Base-by-base conservation (phyloP, 192 early-diverging fungal species). In the Podila epigama region DNA sequence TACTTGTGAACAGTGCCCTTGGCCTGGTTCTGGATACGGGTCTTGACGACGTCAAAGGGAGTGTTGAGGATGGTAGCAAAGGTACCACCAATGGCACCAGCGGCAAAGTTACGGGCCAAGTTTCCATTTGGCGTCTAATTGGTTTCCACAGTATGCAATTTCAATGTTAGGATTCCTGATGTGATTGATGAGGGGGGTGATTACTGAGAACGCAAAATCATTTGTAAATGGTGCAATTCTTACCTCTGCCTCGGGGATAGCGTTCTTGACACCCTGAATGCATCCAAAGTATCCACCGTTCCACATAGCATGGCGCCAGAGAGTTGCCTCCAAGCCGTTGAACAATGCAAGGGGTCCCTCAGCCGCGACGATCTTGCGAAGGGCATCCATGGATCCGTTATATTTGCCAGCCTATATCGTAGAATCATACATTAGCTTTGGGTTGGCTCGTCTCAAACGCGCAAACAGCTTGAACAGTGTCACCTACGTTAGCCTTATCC, bases 221-320 rank as follows among this genome's bases (percentile, higher is more conserved):
- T 8, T 0, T n/a, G 42, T 61, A 9, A 37, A 31, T 3, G 13
- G 5, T 33, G 12, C 25, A 34, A 51, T 3, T 18, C 12, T 42
- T 73, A 67, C 82, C 44, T 90, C 83, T 1, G 94, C 89, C 84
- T 96, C 93, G 42, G 95, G 97, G 44, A 98, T 71, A 20, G 83
- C 40, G 50, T 78, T 83, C 60, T 89, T 91, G 60, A 97, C 87
- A 40, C 71, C 84, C 60, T 86, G 87, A 72, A 93, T 92, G 61
- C 85, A 88, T 56, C 94, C 94, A 89, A 97, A 97, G 88, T 96
- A 97, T 55, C 95, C 97, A 75, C 94, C 95, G 82, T 98, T 98
- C 97, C 97, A 98, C 59, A 90, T 75, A 37, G 92, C 95, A 70
- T 98, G 97, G 51, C 97, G 88, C 91, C 93, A 94, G 40, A 97